These are phyloP conservation scores for Coemansia sp. DNA, from an alignment of 192 early-diverging fungal genomes.

Conservation along the genomic window DNA sequence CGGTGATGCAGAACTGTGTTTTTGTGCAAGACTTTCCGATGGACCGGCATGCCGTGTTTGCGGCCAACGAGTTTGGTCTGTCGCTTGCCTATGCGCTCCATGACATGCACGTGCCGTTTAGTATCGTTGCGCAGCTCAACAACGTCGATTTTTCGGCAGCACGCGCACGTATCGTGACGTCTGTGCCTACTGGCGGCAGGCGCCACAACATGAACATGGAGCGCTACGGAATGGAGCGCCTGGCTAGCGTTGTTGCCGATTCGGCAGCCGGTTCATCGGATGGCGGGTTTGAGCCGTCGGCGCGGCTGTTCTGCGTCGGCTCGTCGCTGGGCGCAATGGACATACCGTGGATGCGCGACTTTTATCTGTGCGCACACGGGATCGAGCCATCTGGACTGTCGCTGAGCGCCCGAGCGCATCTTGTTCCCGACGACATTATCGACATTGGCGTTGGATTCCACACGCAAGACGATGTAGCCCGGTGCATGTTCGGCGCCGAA, in stretches of 20 bases:
- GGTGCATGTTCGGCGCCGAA: constrained; percentile 6
- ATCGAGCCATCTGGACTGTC: neutral
- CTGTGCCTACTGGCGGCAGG: constrained; percentile 22
- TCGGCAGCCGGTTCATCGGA: too few relatives aligned
- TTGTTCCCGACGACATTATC: constrained; percentile 14
- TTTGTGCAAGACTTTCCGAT: constrained; percentile 34
- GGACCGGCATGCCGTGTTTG: neutral
- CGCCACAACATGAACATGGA: constrained; percentile 14
- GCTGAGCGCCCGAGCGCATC: constrained; percentile 2
- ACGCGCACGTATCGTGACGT: constrained; percentile 13
- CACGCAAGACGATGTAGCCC: constrained; percentile 17
- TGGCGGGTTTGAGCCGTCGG: constrained; percentile 20
- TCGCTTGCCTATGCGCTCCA: constrained; percentile 28
- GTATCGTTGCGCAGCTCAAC: constrained; percentile 22
- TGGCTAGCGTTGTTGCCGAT: constrained; percentile 10
- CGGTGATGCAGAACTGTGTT: constrained; percentile 31
- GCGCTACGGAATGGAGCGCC: constrained; percentile 25
- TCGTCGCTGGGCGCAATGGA: constrained; percentile 33
- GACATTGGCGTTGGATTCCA: constrained; percentile 36
- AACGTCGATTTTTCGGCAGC: constrained; percentile 29
- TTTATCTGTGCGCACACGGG: constrained; percentile 34
- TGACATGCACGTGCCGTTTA: constrained; percentile 22
- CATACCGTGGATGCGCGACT: constrained; percentile 28
- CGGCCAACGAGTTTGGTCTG: constrained; percentile 27
- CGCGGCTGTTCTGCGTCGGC: constrained; percentile 21